Percentiles rank a stretch among this genome's conserved stretches.
Conservation (phyloP, 495 filamentous ascomycete genomes). For the Penicillium paxilli region DNA sequence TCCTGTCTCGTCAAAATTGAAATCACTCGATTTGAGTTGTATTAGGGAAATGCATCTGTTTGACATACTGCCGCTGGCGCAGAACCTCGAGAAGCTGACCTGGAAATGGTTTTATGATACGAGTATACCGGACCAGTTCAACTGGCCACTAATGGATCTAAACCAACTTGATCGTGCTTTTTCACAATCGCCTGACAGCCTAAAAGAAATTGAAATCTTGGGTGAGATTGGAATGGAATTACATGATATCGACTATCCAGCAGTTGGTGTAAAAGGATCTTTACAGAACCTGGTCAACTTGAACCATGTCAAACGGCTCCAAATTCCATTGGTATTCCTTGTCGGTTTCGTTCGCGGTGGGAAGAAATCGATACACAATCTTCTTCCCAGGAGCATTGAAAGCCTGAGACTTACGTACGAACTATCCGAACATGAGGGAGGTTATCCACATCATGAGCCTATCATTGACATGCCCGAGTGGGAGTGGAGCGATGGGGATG, state of each 20-base stretch:
- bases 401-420: background rate
- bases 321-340: background rate
- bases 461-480: background rate
- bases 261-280: background rate
- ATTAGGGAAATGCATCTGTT: background rate
- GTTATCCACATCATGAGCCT: no score
- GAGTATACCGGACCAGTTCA: background rate
- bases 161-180: background rate
- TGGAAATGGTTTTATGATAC: background rate
- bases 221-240: background rate
- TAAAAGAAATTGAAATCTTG: background rate
- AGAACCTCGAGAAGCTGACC: background rate
- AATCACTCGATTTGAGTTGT: background rate
- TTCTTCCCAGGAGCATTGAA: background rate
- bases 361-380: background rate
- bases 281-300: background rate
- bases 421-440: background rate
- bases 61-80: background rate
- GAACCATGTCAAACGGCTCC: background rate
- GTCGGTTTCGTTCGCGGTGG: background rate
- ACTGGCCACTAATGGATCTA: background rate
- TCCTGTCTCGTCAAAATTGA: background rate
- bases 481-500: background rate
- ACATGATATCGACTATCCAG: background rate
- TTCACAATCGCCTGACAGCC: background rate